These are phyloP conservation scores for Annona squamosa DNA, from an alignment of 164 flowering plant species.

Conservation along the genomic window DNA sequence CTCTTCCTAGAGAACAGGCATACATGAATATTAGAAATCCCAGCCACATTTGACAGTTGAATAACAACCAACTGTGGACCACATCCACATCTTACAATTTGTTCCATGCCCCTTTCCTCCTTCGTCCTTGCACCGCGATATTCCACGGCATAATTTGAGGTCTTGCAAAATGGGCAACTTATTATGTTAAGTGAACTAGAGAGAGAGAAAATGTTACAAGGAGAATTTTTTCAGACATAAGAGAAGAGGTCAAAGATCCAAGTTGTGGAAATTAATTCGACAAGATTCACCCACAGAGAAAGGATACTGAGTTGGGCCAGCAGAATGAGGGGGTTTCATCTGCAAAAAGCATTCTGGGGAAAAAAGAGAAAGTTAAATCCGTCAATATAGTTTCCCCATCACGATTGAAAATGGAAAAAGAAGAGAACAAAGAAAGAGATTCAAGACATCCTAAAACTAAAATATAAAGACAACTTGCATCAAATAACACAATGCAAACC, in stretches of 20 bases:
- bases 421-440: background rate
- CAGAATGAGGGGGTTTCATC: conserved; percentile 87
- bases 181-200: conserved; percentile 34
- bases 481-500: conserved; percentile 31
- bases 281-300: conserved; percentile 5
- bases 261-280: background rate
- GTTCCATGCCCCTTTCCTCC: conserved; percentile 91
- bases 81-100: conserved; percentile 54
- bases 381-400: background rate
- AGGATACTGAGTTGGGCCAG: conserved; percentile 97
- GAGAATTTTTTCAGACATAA: background rate
- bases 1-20: conserved; percentile 56
- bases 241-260: background rate
- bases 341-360: conserved; percentile 84
- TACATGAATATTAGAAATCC: background rate
- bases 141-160: conserved; percentile 87
- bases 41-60: background rate
- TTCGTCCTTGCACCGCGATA: conserved; percentile 83
- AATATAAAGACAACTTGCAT: too few relatives aligned
- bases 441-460: too few relatives aligned
- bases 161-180: conserved; percentile 97
- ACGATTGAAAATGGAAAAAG: background rate
- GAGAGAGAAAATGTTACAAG: background rate
- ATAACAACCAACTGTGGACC: background rate
- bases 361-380: background rate